These are phyloP conservation scores for Podila verticillata DNA, from an alignment of 192 early-diverging fungal genomes.

Conservation along the genomic window DNA sequence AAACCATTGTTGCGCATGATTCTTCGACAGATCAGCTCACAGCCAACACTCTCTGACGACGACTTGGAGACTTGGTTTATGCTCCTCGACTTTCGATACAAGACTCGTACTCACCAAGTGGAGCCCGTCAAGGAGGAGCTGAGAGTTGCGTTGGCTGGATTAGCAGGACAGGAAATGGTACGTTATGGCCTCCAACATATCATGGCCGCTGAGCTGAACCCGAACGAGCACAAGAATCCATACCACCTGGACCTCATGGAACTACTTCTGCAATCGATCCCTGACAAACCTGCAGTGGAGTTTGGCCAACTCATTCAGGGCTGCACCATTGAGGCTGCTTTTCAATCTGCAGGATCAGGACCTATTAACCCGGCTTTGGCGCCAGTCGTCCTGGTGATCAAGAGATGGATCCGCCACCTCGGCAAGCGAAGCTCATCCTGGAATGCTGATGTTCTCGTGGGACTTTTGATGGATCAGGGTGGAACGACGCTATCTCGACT, in stretches of 20 bases:
- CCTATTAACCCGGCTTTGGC: constrained; percentile 21
- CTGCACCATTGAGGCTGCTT: constrained; percentile 26
- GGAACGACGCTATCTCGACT: constrained; percentile 12
- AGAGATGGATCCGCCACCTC: constrained; percentile 44
- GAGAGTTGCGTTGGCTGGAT: constrained; percentile 16
- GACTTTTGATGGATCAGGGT: constrained; percentile 24
- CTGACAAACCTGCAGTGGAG: constrained; percentile 36
- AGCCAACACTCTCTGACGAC: constrained; percentile 14
- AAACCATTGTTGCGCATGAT: constrained; percentile 35
- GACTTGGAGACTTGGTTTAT: constrained; percentile 45
- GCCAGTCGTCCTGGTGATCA: constrained; percentile 27
- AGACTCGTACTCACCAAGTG: constrained; percentile 32
- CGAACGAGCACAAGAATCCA: constrained; percentile 44
- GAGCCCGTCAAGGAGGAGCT: constrained; percentile 49
- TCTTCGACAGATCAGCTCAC: constrained; percentile 34
- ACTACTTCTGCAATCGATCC: constrained; percentile 26
- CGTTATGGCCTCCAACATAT: constrained; percentile 35
- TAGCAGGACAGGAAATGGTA: constrained; percentile 32
- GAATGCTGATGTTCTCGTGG: constrained; percentile 36
- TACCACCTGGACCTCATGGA: constrained; percentile 48
- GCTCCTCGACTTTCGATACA: constrained; percentile 43
- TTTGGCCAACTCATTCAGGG: constrained; percentile 44
- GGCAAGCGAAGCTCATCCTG: constrained; percentile 33
- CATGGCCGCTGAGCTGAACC: constrained; percentile 41
- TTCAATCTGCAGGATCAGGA: constrained; percentile 17